Evolutionary conservation across 2,329 filamentous ascomycete species (phyloP).

Genomic region (Dendrostoma leiphaemia): DNA sequence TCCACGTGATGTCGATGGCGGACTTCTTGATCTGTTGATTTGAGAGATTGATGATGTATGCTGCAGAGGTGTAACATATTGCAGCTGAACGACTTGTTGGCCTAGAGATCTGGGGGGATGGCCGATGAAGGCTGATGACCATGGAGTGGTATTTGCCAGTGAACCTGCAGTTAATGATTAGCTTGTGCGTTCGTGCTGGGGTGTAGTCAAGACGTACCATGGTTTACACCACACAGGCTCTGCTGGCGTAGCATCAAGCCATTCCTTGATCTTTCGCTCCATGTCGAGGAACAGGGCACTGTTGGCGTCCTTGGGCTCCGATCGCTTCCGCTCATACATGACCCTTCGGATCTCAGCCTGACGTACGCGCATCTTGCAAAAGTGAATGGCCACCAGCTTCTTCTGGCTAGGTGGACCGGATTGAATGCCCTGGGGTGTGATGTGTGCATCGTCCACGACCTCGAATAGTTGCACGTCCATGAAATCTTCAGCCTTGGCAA

Average conservation of each 20-base stretch:
- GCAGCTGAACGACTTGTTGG: slow-evolving; percentile 77
- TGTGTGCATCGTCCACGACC: slow-evolving; percentile 77
- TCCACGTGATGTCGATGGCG: slow-evolving; percentile 86
- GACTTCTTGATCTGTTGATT: slow-evolving; percentile 74
- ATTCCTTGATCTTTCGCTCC: slow-evolving; percentile 73
- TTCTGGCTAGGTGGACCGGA: slow-evolving; percentile 72
- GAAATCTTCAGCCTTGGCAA: slow-evolving; percentile 77
- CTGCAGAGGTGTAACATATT: slow-evolving; percentile 79
- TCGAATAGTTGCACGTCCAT: slow-evolving; percentile 86
- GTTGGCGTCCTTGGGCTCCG: slow-evolving; percentile 72
- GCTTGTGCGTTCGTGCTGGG: slow-evolving; percentile 4
- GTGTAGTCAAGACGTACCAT: slow-evolving; percentile 56
- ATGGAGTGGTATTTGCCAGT: slow-evolving; percentile 77
- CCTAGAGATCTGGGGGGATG: slow-evolving; percentile 86
- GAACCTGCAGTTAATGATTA: slow-evolving; percentile 50
- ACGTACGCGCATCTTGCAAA: slow-evolving; percentile 84
- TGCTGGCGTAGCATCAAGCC: slow-evolving; percentile 74
- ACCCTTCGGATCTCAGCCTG: slow-evolving; percentile 85
- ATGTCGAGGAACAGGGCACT: slow-evolving; percentile 88
- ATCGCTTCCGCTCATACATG: slow-evolving; percentile 80
- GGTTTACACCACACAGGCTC: slow-evolving; percentile 70
- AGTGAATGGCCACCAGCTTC: slow-evolving; percentile 88
- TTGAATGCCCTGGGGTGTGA: slow-evolving; percentile 73
- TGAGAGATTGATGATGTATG: slow-evolving; percentile 78
- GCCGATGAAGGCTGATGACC: slow-evolving; percentile 82